These are phyloP conservation scores for Sequoiadendron giganteum DNA, from an alignment of 75 land plant genomes.

Conservation along the genomic window DNA sequence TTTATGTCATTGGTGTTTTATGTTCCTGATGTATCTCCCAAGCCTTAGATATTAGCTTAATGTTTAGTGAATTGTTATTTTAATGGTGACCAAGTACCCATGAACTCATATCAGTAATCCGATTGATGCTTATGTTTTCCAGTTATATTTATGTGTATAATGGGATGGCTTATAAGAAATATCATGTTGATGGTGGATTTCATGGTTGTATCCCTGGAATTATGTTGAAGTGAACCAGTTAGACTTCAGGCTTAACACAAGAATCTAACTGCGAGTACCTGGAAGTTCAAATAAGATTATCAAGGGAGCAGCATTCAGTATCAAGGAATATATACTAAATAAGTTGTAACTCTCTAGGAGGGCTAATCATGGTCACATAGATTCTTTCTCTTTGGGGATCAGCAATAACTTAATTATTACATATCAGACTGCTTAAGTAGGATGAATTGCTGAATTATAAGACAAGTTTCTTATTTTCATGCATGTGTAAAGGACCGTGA, in stretches of 20 bases:
- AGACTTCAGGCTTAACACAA: not conserved
- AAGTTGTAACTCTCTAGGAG: not conserved
- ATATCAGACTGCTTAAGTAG: not conserved
- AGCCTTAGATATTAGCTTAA: not conserved
- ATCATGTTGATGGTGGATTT: not conserved
- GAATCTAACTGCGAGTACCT: not conserved
- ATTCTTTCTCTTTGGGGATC: not conserved
- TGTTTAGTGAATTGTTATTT: not conserved
- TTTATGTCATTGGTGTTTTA: not conserved
- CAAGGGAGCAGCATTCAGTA: not conserved
- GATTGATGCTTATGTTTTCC: too few species aligned
- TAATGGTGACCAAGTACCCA: not conserved
- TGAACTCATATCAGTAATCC: not conserved
- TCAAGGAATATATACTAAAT: not conserved
- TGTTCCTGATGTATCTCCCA: not conserved
- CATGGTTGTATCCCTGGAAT: not conserved
- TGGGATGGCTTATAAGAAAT: not conserved
- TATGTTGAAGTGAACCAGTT: not conserved
- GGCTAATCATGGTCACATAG: not conserved
- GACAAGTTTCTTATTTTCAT: not conserved
- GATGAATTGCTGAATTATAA: not conserved
- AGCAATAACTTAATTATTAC: not conserved
- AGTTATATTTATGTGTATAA: too few species aligned
- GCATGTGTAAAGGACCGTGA: not conserved
- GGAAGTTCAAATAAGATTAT: not conserved